Base-by-base conservation (phyloP, 768 basidiomycete genomes). In the Phylloporus arenicola region DNA sequence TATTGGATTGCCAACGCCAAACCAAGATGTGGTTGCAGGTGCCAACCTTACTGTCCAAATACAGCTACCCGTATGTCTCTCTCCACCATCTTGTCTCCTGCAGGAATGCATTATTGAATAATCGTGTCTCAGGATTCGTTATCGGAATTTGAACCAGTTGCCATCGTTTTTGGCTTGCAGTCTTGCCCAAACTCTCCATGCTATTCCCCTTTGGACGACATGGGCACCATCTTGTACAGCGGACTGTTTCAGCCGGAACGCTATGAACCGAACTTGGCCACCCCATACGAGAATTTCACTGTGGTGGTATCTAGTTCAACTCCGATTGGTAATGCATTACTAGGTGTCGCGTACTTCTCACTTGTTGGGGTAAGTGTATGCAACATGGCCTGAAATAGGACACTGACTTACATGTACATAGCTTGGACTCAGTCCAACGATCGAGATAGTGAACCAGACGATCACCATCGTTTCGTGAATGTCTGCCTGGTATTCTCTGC, bases 161-260 rank as follows among this genome's bases (percentile, higher is more conserved):
- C 71, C 12, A 59, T 80, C 44, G 72, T 72, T 29, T 71, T 80
- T 45, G 76, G 69, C 6, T 30, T 80, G 25, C 63, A 65, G 40
- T 70, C 71, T 27, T 80, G 76, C 57, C 33, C 69, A 16, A n/a
- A 17, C 52, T 40, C 29, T 47, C 56, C 38, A 64, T 67, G 67
- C 43, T 41, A 47, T 14, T 27, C 63, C 4, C 64, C 69, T 16
- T 37, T 49, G 1, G 64, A 63, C 7, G 47, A 62, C n/a, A 51
- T 79, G 57, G 78, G 78, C 12, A 56, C 48, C 10, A 68, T 80
- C n/a, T 63, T 80, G 42, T 79, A 76, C 61, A 72, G 70, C 39
- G 80, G 79, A 14, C 62, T 61, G 10, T 80, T 69, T 50, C 55
- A 61, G 22, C 78, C 79, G 0, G 55, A 71, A 50, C 60, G 57